Evolutionary conservation across 768 basidiomycete species (phyloP), one percentile per base, ranked within the genome.

Genomic region (Agrocybe praecox): DNA sequence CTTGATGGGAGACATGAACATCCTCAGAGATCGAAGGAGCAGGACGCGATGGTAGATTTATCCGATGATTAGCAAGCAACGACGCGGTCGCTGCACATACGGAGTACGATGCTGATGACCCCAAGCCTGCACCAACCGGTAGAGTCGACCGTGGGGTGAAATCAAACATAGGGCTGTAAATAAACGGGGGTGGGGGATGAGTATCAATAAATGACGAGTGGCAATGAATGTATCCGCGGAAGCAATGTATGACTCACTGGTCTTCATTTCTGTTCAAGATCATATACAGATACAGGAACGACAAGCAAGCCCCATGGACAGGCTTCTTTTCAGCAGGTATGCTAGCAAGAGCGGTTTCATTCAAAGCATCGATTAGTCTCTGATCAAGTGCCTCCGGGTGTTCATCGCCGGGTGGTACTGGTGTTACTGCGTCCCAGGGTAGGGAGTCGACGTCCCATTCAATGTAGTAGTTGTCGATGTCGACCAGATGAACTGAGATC

Each of bases 221-320:
- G 32, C 22, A 42, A 29, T 21, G 24, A 54, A 22, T 33, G 46
- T 42, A 45, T 50, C 64, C 67, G 66, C 65, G 63, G 54, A 46
- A 55, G 56, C 63, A 59, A 46, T 56, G 42, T 56, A 50, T 34
- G 59, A 73, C 82, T 72, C 66, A 92, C 91, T 86, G 80, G 26
- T 78, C 74, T 26, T 75, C 74, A 55, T 74, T 74, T 50, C 77
- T 80, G 40, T 81, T 79, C 67, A 97, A 79, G 36, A 81, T 79
- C 87, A 98, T 90, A 76, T 97, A 97, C 56, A 98, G 77, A 75
- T 98, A 98, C 64, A 98, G 76, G 81, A 97, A 98, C 10, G 94
- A 87, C 24, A 92, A 63, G 57, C 71, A 67, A 32, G 82, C 81
- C 55, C 70, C 70, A 56, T 70, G 64, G 33, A 78, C 81, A 56